Evolutionary conservation across 1,284 basidiomycete species (phyloP).

Genomic region (Ustilago xerochloae): DNA sequence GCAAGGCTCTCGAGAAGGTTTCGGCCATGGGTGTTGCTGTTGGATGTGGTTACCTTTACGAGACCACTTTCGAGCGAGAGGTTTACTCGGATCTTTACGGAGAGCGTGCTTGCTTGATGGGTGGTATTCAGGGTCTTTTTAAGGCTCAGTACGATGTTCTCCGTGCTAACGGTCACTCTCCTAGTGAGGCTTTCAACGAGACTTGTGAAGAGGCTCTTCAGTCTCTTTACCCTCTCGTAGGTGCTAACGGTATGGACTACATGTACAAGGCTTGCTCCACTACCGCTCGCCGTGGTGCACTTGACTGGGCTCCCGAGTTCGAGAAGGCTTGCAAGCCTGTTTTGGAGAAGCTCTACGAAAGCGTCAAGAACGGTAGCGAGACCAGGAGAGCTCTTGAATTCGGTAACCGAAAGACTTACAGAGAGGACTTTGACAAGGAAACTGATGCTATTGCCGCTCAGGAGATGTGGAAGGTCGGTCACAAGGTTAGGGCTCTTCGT

Average conservation of each 20-base stretch:
- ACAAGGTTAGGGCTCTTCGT: slow-evolving; percentile 64
- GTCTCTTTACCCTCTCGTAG: slow-evolving; percentile 96
- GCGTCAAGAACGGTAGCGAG: slow-evolving; percentile 93
- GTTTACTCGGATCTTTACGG: slow-evolving; percentile 99
- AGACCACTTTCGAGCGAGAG: slow-evolving; percentile 99
- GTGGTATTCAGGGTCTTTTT: slow-evolving; percentile 99
- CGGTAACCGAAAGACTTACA: slow-evolving; percentile 92
- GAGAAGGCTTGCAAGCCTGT: slow-evolving; percentile 92
- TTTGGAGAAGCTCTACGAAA: slow-evolving; percentile 94
- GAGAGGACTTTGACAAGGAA: slow-evolving; percentile 92
- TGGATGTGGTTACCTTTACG: slow-evolving; percentile 96
- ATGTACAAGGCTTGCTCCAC: slow-evolving; percentile 97
- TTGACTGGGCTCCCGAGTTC: slow-evolving; percentile 99
- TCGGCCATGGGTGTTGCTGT: slow-evolving; percentile 93
- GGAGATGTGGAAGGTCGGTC: slow-evolving; percentile 81
- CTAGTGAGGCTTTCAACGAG: slow-evolving; percentile 99
- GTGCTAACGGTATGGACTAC: slow-evolving; percentile 98
- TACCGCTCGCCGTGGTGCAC: slow-evolving; percentile 95
- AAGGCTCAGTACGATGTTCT: slow-evolving; percentile 99
- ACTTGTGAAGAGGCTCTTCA: slow-evolving; percentile 97
- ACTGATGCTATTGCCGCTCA: slow-evolving; percentile 93
- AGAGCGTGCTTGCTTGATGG: slow-evolving; percentile 99
- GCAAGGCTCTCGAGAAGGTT: slow-evolving; percentile 97
- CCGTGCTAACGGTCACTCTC: slow-evolving; percentile 95
- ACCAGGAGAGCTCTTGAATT: slow-evolving; percentile 96